Evolutionary conservation across 176 grass and related monocot species (phyloP), one percentile per base, ranked within the genome.

Genomic region (Chrysopogon serrulatus): DNA sequence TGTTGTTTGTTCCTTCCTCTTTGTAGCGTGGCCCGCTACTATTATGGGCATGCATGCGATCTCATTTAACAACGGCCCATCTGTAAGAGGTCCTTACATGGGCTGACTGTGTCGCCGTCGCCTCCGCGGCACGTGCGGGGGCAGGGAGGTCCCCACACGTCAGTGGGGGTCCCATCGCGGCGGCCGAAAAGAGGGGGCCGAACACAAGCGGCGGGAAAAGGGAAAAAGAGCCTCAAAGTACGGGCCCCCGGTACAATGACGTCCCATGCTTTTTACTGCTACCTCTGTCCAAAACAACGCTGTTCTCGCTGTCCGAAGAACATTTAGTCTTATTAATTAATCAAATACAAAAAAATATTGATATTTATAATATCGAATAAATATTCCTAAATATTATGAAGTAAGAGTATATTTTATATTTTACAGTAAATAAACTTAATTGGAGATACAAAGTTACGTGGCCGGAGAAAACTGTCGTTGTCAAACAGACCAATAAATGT

Each of bases 191-290:
- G 65, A 26, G 43, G 19, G 44, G 34, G 36, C 30, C 37, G 39
- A 85, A 81, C 77, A 39, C 60, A 73, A 86, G 15, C 83, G 42
- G 71, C 82, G 82, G 90, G 78, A 86, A 83, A 86, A 85, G 68
- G 7, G 0, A 54, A 70, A 65, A 47, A 0, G 4, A 0, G 0
- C 37, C 86, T 92, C 73, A 86, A 89, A 92, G 86, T 86, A 92
- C 90, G 86, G 67, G 60, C 83, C 82, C 82, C 24, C 3, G 47
- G 69, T 65, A 88, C 80, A 84, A 88, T 84, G 61, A 85, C 89
- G 74, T 14, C 8, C 64, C 73, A 57, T 73, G 67, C 81, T 66
- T 73, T 87, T 47, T 62, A 62, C 59, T 61, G 21, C 21, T 4
- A 1, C 23, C 18, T 59, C n/a, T 59, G 54, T 26, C 10, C 8